Conservation (phyloP, 75 land plant genomes). For the Azolla pinnata region DNA sequence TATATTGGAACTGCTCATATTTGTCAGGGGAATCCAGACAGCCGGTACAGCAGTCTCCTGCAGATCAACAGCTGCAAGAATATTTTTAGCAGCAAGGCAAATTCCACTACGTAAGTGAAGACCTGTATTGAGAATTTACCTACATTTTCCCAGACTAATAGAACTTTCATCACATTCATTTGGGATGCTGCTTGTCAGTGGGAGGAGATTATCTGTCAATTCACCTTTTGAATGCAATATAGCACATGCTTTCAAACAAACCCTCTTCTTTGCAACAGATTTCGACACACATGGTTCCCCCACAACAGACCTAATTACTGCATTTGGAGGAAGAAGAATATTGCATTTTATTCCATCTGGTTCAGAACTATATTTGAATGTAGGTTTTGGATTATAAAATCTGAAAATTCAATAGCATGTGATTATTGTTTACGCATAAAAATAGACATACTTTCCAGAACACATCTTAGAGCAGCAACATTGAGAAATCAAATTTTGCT, state of each 20-base stretch:
- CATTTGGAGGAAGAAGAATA: constrained; percentile 65
- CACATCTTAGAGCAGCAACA: too few relatives aligned
- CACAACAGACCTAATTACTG: constrained; percentile 44
- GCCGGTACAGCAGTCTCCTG: constrained; percentile 7
- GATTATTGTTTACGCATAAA: too few relatives aligned
- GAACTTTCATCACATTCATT: too few relatives aligned
- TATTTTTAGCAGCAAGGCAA: too few relatives aligned
- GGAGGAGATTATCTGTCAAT: constrained; percentile 71
- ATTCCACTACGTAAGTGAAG: too few relatives aligned
- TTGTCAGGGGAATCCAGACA: neutral
- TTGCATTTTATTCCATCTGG: constrained; percentile 44
- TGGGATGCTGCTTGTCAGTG: constrained; percentile 11
- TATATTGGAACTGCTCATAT: neutral
- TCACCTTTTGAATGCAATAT: constrained; percentile 53
- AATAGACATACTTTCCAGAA: too few relatives aligned
- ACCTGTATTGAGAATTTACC: too few relatives aligned
- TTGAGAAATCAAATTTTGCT: too few relatives aligned
- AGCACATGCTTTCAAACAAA: constrained; percentile 67
- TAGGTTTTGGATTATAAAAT: constrained; percentile 50
- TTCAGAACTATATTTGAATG: constrained; percentile 43
- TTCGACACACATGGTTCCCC: constrained; percentile 45
- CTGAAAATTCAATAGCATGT: too few relatives aligned
- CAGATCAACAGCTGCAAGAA: constrained; percentile 1
- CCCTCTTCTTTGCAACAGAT: constrained; percentile 62
- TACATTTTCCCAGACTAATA: too few relatives aligned